Conservation (phyloP, 2,329 filamentous ascomycete genomes). For the Botrytis pseudocinerea region DNA sequence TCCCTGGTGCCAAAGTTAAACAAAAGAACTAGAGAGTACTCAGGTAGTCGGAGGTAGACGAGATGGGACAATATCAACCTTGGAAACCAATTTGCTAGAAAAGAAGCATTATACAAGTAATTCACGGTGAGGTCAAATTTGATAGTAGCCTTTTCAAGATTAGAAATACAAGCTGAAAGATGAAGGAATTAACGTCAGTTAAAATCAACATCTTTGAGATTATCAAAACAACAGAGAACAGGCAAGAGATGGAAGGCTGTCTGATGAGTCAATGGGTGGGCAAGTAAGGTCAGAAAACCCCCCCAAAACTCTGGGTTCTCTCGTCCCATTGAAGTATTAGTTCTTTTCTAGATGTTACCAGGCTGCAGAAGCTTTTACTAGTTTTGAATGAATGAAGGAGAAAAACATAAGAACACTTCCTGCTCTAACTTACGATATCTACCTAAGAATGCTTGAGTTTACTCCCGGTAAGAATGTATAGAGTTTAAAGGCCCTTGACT, state of each 20-base stretch:
- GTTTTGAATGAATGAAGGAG: neutral
- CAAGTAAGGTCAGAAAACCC: neutral
- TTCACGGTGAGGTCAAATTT: neutral
- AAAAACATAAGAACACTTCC: neutral
- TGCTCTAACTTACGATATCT: too few relatives aligned
- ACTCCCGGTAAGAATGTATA: neutral
- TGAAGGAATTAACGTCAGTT: too few relatives aligned
- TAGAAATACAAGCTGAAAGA: neutral
- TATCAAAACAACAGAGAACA: neutral
- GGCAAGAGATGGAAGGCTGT: too few relatives aligned
- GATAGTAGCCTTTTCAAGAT: neutral
- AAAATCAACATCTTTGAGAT: neutral
- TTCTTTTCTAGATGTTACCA: neutral
- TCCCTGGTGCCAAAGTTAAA: neutral
- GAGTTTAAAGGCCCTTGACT: neutral
- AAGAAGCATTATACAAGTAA: neutral
- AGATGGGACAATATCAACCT: neutral
- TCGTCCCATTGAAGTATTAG: neutral
- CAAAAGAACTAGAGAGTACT: neutral
- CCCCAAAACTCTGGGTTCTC: neutral
- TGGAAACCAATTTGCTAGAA: too few relatives aligned
- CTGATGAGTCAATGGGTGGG: neutral
- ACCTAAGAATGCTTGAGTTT: too few relatives aligned
- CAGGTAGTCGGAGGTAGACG: fast-evolving
- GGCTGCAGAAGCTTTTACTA: neutral